phyloP scores from a whole-genome alignment of 1,284 basidiomycete genomes.

The Golubevia sp. region DNA sequence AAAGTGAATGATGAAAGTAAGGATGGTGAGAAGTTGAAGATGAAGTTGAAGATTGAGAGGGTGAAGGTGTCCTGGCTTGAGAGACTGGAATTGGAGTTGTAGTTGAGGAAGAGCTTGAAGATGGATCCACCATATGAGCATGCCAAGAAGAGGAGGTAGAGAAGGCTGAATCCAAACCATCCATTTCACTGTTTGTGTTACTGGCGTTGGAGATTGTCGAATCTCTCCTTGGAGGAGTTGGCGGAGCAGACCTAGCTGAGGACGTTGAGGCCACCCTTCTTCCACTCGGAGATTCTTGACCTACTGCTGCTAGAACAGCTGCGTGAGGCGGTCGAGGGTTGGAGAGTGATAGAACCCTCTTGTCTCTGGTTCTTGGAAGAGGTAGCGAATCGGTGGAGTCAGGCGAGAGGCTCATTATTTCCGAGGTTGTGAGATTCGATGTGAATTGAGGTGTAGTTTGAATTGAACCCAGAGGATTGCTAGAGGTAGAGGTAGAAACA shows the following conservation, averaged over 20 bases:
- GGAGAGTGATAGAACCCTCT: slow-evolving; percentile 26
- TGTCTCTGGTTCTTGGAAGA: slow-evolving; percentile 20
- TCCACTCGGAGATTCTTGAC: neutral
- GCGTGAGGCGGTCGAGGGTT: slow-evolving; percentile 5
- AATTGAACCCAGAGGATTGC: neutral
- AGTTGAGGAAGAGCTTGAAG: neutral
- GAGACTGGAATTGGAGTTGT: no score
- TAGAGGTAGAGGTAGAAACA: neutral
- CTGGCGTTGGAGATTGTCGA: slow-evolving; percentile 13
- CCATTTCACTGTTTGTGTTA: slow-evolving; percentile 3
- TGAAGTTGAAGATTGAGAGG: neutral
- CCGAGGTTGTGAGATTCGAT: neutral
- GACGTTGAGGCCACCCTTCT: slow-evolving; percentile 1
- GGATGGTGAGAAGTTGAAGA: slow-evolving; percentile 1
- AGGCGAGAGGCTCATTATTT: neutral
- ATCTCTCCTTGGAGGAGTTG: slow-evolving; percentile 22
- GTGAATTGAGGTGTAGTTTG: neutral
- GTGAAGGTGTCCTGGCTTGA: neutral
- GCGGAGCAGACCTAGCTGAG: slow-evolving; percentile 23
- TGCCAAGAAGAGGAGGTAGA: slow-evolving; percentile 26
- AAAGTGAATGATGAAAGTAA: slow-evolving; percentile 5
- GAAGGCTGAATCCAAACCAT: slow-evolving; percentile 11
- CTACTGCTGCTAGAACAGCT: neutral
- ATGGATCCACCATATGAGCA: slow-evolving; percentile 28
- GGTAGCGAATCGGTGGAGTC: slow-evolving; percentile 4